A percentile compares a stretch with the other conserved stretches of the same genome.
Evolutionary conservation across 371 early-diverging fungal genomes (phyloP).

Genomic region (Actinomortierella ambigua): DNA sequence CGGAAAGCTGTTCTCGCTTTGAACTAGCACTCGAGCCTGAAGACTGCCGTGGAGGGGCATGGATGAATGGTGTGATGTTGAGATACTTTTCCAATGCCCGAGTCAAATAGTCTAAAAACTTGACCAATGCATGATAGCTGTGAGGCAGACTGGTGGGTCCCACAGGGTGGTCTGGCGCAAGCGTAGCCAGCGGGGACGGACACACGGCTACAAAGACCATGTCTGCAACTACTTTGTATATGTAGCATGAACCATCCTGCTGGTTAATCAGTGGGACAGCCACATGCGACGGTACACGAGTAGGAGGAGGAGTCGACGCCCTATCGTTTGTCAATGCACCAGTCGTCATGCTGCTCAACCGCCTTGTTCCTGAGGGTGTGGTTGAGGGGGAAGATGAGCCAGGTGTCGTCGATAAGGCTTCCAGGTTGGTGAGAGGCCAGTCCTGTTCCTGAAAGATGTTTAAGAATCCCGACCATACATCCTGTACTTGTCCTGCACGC

Average conservation of each 20-base stretch:
- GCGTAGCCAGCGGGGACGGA: conserved; percentile 13
- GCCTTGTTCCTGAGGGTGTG: neutral
- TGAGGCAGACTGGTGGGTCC: conserved; percentile 2
- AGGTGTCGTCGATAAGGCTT: conserved; percentile 1
- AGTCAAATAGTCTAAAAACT: conserved; percentile 20
- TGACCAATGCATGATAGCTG: conserved; percentile 19
- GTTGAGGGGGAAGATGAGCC: neutral
- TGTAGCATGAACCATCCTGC: conserved; percentile 18
- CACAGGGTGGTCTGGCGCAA: neutral
- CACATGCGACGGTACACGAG: neutral
- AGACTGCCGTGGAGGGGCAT: neutral
- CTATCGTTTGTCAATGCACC: neutral
- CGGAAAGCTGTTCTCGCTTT: conserved; percentile 2
- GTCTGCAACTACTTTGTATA: conserved; percentile 23
- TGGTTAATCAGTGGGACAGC: conserved; percentile 12
- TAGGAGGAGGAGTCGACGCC: neutral
- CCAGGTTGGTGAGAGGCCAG: conserved; percentile 4
- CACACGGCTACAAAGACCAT: conserved; percentile 31
- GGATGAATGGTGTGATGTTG: neutral
- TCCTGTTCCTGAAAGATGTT: conserved; percentile 25
- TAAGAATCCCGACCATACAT: conserved; percentile 33
- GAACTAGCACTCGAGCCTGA: neutral
- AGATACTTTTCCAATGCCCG: conserved; percentile 26
- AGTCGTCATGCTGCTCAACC: neutral
- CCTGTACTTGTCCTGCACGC: conserved; percentile 13